Percentiles rank a stretch among this genome's conserved stretches.
phyloP scores from a whole-genome alignment of 1,139 yeast genomes.

The Magnusiomyces tetraspermus region DNA sequence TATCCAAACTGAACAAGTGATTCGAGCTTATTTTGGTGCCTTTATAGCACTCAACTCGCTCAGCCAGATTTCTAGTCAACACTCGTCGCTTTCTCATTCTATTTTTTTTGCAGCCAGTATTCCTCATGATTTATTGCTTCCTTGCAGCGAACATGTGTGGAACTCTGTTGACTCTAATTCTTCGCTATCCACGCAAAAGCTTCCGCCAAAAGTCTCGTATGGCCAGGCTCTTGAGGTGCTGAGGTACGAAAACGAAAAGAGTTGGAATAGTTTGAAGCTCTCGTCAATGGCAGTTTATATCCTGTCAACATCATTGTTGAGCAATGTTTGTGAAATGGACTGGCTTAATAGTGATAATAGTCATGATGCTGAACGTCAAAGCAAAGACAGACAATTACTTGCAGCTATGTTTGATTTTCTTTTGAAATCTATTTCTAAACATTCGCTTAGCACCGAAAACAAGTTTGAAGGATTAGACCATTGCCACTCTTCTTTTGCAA shows the following conservation, averaged over 20 bases:
- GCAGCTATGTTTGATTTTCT: too few relatives aligned
- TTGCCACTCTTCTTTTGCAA: slow-evolving; percentile 2
- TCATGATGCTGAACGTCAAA: not conserved
- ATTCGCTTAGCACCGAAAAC: too few relatives aligned
- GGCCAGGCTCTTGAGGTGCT: slow-evolving; percentile 4
- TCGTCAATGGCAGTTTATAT: slow-evolving; percentile 13
- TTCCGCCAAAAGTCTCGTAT: not conserved
- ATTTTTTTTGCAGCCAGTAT: slow-evolving; percentile 10
- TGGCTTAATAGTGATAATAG: not conserved
- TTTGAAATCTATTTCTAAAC: not conserved
- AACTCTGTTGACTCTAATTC: slow-evolving; percentile 15
- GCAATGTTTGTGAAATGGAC: slow-evolving; percentile 2
- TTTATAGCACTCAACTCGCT: slow-evolving; percentile 27
- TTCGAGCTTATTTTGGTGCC: slow-evolving; percentile 29
- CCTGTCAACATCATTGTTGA: slow-evolving; percentile 9
- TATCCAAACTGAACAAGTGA: slow-evolving; percentile 24
- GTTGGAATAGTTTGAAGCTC: not conserved
- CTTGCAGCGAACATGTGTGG: slow-evolving; percentile 32
- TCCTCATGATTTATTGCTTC: slow-evolving; percentile 17
- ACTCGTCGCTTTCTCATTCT: too few relatives aligned
- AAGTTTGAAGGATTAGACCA: too few relatives aligned
- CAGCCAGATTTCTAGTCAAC: slow-evolving; percentile 27
- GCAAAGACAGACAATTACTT: not conserved
- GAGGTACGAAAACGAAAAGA: not conserved
- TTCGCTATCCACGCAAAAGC: not conserved